Conservation (phyloP, 805 yeast species). For the Myxozyma lipomycoides region DNA sequence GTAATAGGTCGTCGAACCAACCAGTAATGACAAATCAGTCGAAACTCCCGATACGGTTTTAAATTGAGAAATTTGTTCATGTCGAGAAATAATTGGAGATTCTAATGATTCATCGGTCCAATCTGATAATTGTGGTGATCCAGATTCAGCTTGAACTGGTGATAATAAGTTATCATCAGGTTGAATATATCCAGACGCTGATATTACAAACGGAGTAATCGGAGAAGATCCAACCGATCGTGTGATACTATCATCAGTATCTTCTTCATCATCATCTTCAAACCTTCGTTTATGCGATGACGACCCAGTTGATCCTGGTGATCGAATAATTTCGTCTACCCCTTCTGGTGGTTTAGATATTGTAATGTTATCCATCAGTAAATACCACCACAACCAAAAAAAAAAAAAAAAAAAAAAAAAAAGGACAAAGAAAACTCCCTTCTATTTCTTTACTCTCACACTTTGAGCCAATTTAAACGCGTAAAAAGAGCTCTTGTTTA, state of each 20-base stretch:
- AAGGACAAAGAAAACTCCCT: too few relatives aligned
- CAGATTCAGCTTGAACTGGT: not conserved
- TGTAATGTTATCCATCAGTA: too few relatives aligned
- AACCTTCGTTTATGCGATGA: constrained; percentile 9
- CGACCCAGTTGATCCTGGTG: not conserved
- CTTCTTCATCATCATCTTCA: constrained; percentile 11
- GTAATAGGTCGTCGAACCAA: constrained; percentile 26
- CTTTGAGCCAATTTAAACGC: too few relatives aligned
- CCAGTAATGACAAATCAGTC: not conserved
- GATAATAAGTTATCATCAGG: not conserved
- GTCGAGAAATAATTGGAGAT: not conserved
- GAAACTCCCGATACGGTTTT: not conserved
- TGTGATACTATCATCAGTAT: not conserved
- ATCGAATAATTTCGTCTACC: not conserved
- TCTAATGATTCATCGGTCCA: not conserved
- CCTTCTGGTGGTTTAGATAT: too few relatives aligned
- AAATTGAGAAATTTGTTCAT: constrained; percentile 11
- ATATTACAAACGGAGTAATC: not conserved
- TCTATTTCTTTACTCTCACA: too few relatives aligned
- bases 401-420: too few relatives aligned
- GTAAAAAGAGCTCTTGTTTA: too few relatives aligned
- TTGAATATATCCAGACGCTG: not conserved
- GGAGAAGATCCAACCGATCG: too few relatives aligned
- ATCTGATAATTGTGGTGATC: not conserved
- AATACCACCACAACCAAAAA: too few relatives aligned